Percentiles rank a stretch among this genome's conserved stretches.
These are phyloP conservation scores for Rubroshorea leprosula DNA, from an alignment of 345 rosid species.

Conservation along the genomic window DNA sequence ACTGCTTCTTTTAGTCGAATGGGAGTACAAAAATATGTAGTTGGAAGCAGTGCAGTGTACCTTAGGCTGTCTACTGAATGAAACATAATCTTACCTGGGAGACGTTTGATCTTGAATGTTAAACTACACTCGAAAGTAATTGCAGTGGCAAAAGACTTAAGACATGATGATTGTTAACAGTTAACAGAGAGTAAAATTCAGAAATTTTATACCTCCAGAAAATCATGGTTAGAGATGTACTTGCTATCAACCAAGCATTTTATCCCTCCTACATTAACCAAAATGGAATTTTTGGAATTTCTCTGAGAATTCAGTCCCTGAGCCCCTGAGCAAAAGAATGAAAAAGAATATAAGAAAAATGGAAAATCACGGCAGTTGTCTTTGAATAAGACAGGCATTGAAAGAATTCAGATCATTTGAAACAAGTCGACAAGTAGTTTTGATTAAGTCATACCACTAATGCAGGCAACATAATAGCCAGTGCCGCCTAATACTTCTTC, in stretches of 20 bases:
- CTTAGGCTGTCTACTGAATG: no score
- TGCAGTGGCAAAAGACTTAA: not conserved
- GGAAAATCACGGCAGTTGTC: not conserved
- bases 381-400: not conserved
- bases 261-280: constrained; percentile 55
- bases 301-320: constrained; percentile 22
- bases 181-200: not conserved
- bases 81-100: no score
- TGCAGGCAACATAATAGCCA: constrained; percentile 66
- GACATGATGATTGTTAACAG: not conserved
- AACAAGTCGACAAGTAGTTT: not conserved
- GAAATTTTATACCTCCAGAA: constrained; percentile 54
- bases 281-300: constrained; percentile 27
- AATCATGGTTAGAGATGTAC: constrained; percentile 81
- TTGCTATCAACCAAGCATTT: constrained; percentile 58
- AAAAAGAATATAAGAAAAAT: not conserved
- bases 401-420: not conserved
- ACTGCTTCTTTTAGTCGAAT: no score
- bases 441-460: constrained; percentile 41
- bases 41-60: not conserved
- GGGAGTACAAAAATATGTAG: not conserved
- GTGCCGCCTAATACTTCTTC: constrained; percentile 65
- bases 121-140: no score
- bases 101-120: no score
- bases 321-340: constrained; percentile 23